phyloP scores from a whole-genome alignment of 2,329 filamentous ascomycete genomes.

The Xylaria digitata region DNA sequence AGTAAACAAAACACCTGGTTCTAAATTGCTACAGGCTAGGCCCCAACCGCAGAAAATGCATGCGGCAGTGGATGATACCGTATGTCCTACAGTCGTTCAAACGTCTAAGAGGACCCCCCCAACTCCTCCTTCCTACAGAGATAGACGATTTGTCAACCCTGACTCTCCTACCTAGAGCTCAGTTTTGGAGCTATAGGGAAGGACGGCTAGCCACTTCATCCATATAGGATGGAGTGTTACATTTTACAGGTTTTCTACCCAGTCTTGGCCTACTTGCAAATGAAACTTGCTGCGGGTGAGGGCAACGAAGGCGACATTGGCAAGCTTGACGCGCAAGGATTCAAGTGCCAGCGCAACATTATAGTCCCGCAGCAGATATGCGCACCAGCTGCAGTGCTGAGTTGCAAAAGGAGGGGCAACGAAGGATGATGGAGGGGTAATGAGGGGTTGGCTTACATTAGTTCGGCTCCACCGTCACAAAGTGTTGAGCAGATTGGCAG shows the following conservation, averaged over 20 bases:
- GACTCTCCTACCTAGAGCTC: slow-evolving; percentile 1
- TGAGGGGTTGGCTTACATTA: slow-evolving; percentile 42
- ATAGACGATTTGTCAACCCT: slow-evolving; percentile 18
- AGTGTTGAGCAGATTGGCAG: slow-evolving; percentile 26
- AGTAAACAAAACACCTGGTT: slow-evolving; percentile 6
- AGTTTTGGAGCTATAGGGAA: slow-evolving; percentile 24
- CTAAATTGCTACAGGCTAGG: slow-evolving; percentile 16
- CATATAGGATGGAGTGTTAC: slow-evolving; percentile 36
- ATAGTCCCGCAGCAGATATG: slow-evolving; percentile 46
- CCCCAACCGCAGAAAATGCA: slow-evolving; percentile 1
- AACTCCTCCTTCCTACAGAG: slow-evolving; percentile 4
- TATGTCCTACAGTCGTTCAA: slow-evolving; percentile 32
- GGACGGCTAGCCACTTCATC: slow-evolving; percentile 24
- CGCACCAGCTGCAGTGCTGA: slow-evolving; percentile 44
- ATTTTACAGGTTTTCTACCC: slow-evolving; percentile 26
- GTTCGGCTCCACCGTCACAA: slow-evolving; percentile 10
- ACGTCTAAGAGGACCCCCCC: slow-evolving; percentile 28
- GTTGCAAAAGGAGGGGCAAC: slow-evolving; percentile 46
- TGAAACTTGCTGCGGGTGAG: slow-evolving; percentile 11
- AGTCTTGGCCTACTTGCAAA: slow-evolving; percentile 14
- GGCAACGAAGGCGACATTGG: slow-evolving; percentile 40
- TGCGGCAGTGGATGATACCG: background rate
- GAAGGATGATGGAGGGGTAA: slow-evolving; percentile 48
- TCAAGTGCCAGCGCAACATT: slow-evolving; percentile 48
- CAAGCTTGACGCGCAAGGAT: slow-evolving; percentile 42